Evolutionary conservation across 1,284 basidiomycete genomes (phyloP), one percentile per base, ranked within the genome.

Genomic region (Gomphus sp.): DNA sequence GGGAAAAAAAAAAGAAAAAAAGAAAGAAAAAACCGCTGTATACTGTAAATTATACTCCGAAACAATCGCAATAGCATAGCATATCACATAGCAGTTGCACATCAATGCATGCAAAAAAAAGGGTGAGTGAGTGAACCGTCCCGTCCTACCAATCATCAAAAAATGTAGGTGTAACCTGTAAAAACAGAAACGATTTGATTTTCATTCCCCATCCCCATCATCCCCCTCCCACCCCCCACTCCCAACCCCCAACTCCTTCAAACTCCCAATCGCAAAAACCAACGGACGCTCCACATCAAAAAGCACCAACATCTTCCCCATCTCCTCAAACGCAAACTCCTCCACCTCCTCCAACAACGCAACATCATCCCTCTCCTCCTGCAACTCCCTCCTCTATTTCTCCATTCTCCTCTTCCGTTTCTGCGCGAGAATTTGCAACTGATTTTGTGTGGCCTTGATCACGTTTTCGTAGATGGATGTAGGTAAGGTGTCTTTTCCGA

Each of bases 291-390:
- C 76, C 16, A 69, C 62, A 63, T 88, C 83, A 58, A 89, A 72
- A 62, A 74, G 64, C 53, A 67, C 63, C 52, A 89, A 65, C 68
- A 84, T 73, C 74, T 80, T 82, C 39, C 71, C 76, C 80, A 91
- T 87, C 67, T 90, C 88, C 65, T 88, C 85, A 64, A 87, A 70
- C 63, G 81, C 83, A 64, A 82, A 86, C 61, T 87, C 85, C 68
- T 87, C 85, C 69, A 87, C 80, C 74, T 88, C 85, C 69, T 90
- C 87, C 28, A 84, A 64, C 43, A 90, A 68, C 67, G 79, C 78
- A 66, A 89, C 73, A 63, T 87, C 87, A 62, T 89, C 86, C 64
- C 76, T 76, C 63, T 90, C n/a, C n/a, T n/a, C n/a, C n/a, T n/a
- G n/a, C n/a, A n/a, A n/a, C n/a, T n/a, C n/a, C n/a, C n/a, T n/a